Conservation (phyloP, 2,329 filamentous ascomycete genomes). For the Apiospora phragmitis region DNA sequence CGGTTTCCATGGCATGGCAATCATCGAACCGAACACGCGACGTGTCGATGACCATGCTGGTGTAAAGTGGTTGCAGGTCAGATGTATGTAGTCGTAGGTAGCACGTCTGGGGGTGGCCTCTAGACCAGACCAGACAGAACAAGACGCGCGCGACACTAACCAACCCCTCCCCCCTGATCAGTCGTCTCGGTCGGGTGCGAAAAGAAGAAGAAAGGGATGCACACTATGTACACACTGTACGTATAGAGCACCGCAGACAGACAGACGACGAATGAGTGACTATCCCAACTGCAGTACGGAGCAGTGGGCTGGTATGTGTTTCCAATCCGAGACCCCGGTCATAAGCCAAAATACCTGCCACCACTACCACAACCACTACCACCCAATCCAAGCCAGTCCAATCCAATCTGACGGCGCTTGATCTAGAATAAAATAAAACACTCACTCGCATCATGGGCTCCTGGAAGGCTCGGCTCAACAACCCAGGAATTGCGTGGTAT, state of each 20-base stretch:
- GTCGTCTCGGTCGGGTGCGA: neutral
- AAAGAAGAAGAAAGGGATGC: neutral
- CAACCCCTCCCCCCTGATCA: neutral
- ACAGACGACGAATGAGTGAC: no score
- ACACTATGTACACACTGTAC: conserved; percentile 7
- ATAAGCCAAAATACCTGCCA: neutral
- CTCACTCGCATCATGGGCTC: neutral
- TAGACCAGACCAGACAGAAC: neutral
- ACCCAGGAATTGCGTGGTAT: neutral
- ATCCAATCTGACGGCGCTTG: neutral
- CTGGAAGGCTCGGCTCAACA: conserved; percentile 1
- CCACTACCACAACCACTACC: neutral
- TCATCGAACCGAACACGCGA: conserved; percentile 1
- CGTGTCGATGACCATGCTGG: neutral
- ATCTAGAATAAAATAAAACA: conserved; percentile 8
- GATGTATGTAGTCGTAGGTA: neutral
- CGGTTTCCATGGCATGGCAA: neutral
- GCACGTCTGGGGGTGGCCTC: neutral
- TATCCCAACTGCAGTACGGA: neutral
- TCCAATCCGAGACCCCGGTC: neutral
- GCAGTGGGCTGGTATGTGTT: neutral
- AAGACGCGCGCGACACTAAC: neutral
- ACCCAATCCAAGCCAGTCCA: neutral
- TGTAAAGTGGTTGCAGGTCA: conserved; percentile 8
- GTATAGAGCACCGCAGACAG: neutral